Evolutionary conservation across 1,284 basidiomycete genomes (phyloP).

Genomic region (Ustilago hordei): DNA sequence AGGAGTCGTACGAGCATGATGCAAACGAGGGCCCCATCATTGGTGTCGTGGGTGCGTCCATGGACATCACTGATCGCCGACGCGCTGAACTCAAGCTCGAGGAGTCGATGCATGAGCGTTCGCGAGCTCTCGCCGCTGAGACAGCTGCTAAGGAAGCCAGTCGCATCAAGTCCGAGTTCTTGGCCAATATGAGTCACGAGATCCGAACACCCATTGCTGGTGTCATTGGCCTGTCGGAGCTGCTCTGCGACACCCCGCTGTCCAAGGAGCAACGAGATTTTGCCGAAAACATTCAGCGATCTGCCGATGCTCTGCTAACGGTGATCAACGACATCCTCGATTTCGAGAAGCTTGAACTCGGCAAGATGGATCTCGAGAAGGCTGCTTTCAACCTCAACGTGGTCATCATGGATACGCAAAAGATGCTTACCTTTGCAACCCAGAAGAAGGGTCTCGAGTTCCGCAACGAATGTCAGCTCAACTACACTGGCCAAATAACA

Average conservation of each 20-base stretch:
- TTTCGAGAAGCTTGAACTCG: constrained; percentile 71
- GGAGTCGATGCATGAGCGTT: constrained; percentile 66
- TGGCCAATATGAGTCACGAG: constrained; percentile 71
- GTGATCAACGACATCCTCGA: constrained; percentile 72
- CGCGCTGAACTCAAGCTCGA: constrained; percentile 65
- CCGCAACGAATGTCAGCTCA: constrained; percentile 59
- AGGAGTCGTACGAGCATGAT: constrained; percentile 47
- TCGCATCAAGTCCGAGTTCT: constrained; percentile 71
- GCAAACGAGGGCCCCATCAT: constrained; percentile 55
- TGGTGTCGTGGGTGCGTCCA: constrained; percentile 69
- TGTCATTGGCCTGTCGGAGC: constrained; percentile 69
- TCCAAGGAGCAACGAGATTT: constrained; percentile 71
- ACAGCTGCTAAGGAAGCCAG: constrained; percentile 72
- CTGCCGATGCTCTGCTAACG: constrained; percentile 71
- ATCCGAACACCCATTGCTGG: constrained; percentile 71
- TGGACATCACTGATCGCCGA: constrained; percentile 69
- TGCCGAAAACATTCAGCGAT: constrained; percentile 70
- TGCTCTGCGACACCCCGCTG: constrained; percentile 66
- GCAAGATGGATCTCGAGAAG: constrained; percentile 70
- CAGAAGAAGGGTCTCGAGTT: constrained; percentile 69
- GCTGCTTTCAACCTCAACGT: constrained; percentile 70
- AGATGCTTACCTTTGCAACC: constrained; percentile 68
- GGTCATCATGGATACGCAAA: constrained; percentile 67
- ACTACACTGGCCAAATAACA: constrained; percentile 58
- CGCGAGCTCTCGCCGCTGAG: constrained; percentile 67